A percentile compares a stretch with the other conserved stretches of the same genome.
These are phyloP conservation scores for Aspergillus leporis DNA, from an alignment of 495 filamentous ascomycete genomes.

Conservation along the genomic window DNA sequence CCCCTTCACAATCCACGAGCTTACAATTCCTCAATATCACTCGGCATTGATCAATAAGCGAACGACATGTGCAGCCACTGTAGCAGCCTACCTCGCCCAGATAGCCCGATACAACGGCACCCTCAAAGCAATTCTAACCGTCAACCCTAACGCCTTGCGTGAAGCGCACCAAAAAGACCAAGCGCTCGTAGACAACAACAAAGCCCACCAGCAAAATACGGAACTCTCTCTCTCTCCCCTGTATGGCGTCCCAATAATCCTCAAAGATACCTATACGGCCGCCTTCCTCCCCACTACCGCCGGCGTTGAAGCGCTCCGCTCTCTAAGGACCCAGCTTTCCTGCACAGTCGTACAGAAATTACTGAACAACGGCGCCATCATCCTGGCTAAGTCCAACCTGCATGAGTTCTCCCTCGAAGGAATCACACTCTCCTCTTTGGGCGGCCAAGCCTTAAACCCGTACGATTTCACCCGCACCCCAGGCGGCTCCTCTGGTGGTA, in stretches of 20 bases:
- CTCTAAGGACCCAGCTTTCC: constrained; percentile 45
- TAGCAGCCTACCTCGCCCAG: constrained; percentile 55
- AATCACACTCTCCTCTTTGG: constrained; percentile 57
- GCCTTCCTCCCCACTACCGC: constrained; percentile 55
- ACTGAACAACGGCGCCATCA: constrained; percentile 58
- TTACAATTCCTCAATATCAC: constrained; percentile 57
- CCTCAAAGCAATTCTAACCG: constrained; percentile 56
- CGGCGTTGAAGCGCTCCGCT: constrained; percentile 46
- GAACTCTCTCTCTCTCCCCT: not conserved
- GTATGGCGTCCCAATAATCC: constrained; percentile 53
- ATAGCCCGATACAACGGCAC: constrained; percentile 56
- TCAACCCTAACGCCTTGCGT: constrained; percentile 51
- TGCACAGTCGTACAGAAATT: constrained; percentile 49
- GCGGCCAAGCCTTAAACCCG: constrained; percentile 63
- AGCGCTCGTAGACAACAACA: not conserved
- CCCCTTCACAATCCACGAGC: constrained; percentile 38
- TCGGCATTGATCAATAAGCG: constrained; percentile 46
- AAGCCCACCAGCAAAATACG: not conserved
- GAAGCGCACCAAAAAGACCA: constrained; percentile 50
- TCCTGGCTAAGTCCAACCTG: constrained; percentile 65
- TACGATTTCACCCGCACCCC: constrained; percentile 63
- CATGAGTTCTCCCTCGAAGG: constrained; percentile 68
- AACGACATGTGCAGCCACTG: constrained; percentile 51
- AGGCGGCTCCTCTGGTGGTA: constrained; percentile 64
- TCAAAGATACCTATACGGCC: constrained; percentile 66